phyloP scores from a whole-genome alignment of 176 grass and related monocot genomes.

The Stipa capillata region DNA sequence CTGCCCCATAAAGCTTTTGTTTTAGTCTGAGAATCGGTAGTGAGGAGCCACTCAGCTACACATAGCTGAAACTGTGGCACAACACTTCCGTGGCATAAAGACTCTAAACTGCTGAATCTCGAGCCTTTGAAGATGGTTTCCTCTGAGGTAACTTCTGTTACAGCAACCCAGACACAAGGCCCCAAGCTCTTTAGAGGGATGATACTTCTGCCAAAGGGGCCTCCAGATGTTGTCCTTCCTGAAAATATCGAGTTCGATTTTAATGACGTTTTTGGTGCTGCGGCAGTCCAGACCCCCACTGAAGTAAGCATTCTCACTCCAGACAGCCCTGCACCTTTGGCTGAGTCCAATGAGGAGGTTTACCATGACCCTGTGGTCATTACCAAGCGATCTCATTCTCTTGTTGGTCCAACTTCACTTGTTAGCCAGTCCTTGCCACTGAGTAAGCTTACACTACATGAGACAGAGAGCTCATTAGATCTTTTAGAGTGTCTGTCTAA shows the following conservation, averaged over 20 bases:
- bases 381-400: conserved; percentile 83
- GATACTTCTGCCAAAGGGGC: conserved; percentile 71
- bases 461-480: conserved; percentile 58
- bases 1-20: conserved; percentile 19
- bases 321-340: conserved; percentile 40
- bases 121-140: conserved; percentile 72
- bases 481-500: conserved; percentile 53
- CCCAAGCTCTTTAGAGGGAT: conserved; percentile 50
- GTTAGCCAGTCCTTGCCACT: conserved; percentile 68
- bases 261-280: conserved; percentile 88
- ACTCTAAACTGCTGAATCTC: conserved; percentile 6
- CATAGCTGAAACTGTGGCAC: conserved; percentile 13
- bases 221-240: conserved; percentile 66
- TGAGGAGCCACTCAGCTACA: not conserved
- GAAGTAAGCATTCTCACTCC: conserved; percentile 40
- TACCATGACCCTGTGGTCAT: conserved; percentile 77
- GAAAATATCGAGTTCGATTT: conserved; percentile 94
- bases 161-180: conserved; percentile 28
- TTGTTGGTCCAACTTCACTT: conserved; percentile 76
- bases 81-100: not conserved
- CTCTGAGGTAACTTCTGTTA: conserved; percentile 41
- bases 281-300: conserved; percentile 45
- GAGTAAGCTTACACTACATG: conserved; percentile 62
- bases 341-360: conserved; percentile 53
- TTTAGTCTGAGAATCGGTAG: conserved; percentile 24